Conservation (phyloP, 495 filamentous ascomycete species). For the Talaromyces wortmannii region DNA sequence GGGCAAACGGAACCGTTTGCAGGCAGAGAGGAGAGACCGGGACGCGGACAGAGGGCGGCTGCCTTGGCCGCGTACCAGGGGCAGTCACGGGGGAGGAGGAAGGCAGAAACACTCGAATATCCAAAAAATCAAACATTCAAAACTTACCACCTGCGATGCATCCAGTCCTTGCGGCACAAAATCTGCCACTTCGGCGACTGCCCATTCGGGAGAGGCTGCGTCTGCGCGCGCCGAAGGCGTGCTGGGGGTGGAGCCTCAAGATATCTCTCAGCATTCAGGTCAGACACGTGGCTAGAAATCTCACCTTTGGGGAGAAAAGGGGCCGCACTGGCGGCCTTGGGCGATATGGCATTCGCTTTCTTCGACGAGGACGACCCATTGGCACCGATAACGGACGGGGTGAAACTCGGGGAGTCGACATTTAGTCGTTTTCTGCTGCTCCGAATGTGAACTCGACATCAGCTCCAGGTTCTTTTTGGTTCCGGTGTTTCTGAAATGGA, state of each 20-base stretch:
- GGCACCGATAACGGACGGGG: slow-evolving; percentile 55
- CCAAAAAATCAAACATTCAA: background rate
- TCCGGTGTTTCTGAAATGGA: background rate
- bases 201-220: slow-evolving; percentile 45
- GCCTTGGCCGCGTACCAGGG: no score
- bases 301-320: slow-evolving; percentile 71
- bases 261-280: background rate
- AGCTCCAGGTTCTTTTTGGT: background rate
- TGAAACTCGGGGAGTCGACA: slow-evolving; percentile 94
- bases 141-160: slow-evolving; percentile 51
- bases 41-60: background rate
- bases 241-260: slow-evolving; percentile 33
- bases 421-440: slow-evolving; percentile 76
- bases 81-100: no score
- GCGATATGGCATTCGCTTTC: slow-evolving; percentile 67
- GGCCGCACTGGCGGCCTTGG: slow-evolving; percentile 82
- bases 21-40: slow-evolving; percentile 6
- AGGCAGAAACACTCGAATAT: no score
- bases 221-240: slow-evolving; percentile 46
- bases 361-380: slow-evolving; percentile 41
- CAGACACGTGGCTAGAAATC: slow-evolving; percentile 26
- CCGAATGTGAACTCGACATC: slow-evolving; percentile 7
- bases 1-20: background rate
- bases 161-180: slow-evolving; percentile 79
- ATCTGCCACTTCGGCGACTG: slow-evolving; percentile 59